Conservation (phyloP, 225 moss, liverwort and hornwort species). For the Polytrichum formosum region DNA sequence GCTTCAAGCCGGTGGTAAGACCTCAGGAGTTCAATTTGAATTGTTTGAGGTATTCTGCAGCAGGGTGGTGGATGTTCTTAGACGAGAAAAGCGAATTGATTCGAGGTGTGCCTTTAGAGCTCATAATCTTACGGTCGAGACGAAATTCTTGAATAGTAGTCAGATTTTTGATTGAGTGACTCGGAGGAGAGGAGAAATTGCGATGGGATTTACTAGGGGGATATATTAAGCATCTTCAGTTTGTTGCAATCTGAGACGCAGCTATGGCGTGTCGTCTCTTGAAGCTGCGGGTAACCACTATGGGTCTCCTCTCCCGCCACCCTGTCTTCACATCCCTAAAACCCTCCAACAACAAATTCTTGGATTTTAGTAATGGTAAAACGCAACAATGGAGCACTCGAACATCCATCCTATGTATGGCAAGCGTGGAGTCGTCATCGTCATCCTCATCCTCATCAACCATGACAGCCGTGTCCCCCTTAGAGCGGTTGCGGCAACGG, state of each 20-base stretch:
- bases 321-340: constrained; percentile 8
- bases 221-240: too few species aligned
- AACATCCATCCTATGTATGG: constrained; percentile 32
- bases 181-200: too few species aligned
- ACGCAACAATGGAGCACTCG: constrained; percentile 26
- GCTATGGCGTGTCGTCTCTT: constrained; percentile 49
- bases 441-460: constrained; percentile 15
- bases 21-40: too few species aligned
- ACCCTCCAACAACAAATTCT: constrained; percentile 7
- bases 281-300: constrained; percentile 30
- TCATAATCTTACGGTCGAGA: too few species aligned
- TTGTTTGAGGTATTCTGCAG: too few species aligned
- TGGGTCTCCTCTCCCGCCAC: constrained; percentile 37
- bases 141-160: too few species aligned
- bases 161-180: too few species aligned
- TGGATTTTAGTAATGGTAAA: constrained; percentile 2
- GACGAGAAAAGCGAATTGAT: too few species aligned
- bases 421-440: constrained; percentile 10
- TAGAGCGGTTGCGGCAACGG: constrained; percentile 54
- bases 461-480: constrained; percentile 14
- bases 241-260: neutral
- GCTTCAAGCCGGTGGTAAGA: too few species aligned
- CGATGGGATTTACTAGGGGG: too few species aligned
- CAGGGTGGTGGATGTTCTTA: too few species aligned
- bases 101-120: too few species aligned